phyloP scores from a whole-genome alignment of 75 land plant genomes.

The Ceratopteris richardii region DNA sequence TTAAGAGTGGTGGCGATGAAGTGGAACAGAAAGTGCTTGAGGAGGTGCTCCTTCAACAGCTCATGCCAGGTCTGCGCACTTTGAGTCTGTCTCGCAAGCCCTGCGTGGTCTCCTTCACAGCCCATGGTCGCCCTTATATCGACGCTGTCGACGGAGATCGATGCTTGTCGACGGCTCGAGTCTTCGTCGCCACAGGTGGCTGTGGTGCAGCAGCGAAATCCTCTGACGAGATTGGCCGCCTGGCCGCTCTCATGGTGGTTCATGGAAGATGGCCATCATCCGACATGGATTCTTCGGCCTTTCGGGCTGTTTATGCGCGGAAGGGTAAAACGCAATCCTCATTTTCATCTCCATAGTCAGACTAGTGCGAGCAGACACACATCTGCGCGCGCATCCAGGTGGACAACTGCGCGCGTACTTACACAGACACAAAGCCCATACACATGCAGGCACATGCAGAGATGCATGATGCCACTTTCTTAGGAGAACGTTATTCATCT shows the following conservation, averaged over 20 bases:
- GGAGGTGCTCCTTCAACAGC: conserved; percentile 5
- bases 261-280: conserved; percentile 15
- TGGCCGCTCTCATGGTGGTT: conserved; percentile 16
- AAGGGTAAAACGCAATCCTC: neutral
- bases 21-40: neutral
- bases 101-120: conserved; percentile 23
- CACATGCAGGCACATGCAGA: too few relatives aligned
- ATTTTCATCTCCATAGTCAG: too few relatives aligned
- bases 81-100: conserved; percentile 9
- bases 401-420: too few relatives aligned
- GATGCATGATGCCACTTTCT: too few relatives aligned
- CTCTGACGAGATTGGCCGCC: conserved; percentile 28
- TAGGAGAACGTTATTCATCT: too few relatives aligned
- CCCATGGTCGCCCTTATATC: conserved; percentile 22
- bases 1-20: conserved; percentile 9
- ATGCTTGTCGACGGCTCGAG: neutral
- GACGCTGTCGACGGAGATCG: conserved; percentile 11
- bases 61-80: conserved; percentile 8
- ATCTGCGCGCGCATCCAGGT: too few relatives aligned
- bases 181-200: conserved; percentile 23
- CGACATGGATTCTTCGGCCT: conserved; percentile 9
- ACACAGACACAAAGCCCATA: too few relatives aligned
- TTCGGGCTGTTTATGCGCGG: conserved; percentile 8
- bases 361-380: too few relatives aligned
- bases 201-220: conserved; percentile 35